phyloP scores from a whole-genome alignment of 106 monocot species.

The Dendrobium huoshanense region DNA sequence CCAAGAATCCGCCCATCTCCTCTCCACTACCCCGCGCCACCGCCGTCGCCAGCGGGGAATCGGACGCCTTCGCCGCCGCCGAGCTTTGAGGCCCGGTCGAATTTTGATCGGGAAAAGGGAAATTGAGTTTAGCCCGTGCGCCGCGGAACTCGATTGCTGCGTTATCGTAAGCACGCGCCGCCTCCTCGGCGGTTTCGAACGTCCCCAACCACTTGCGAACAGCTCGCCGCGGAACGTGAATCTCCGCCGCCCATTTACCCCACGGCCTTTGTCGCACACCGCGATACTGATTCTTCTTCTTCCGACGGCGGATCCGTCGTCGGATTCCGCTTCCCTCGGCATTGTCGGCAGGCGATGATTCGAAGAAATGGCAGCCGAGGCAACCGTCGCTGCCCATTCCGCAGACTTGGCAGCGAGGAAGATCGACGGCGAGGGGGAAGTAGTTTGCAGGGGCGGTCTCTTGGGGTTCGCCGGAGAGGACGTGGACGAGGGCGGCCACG shows the following conservation, averaged over 20 bases:
- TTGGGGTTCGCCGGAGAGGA: not conserved
- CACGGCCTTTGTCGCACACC: constrained; percentile 7
- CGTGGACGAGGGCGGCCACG: not conserved
- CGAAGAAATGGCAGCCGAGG: not conserved
- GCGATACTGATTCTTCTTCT: constrained; percentile 1
- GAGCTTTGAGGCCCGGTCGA: not conserved
- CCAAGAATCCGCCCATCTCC: constrained; percentile 5
- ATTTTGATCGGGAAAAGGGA: constrained; percentile 13
- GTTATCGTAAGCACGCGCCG: constrained; percentile 29
- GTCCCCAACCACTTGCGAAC: constrained; percentile 52
- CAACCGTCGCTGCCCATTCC: not conserved
- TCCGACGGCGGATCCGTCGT: not conserved
- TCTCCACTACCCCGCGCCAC: not conserved
- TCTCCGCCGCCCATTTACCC: constrained; percentile 10
- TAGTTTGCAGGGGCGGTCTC: not conserved
- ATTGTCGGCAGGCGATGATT: not conserved
- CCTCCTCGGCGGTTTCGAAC: constrained; percentile 87
- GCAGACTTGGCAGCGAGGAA: not conserved
- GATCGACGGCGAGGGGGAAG: not conserved
- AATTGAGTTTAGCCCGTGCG: constrained; percentile 36
- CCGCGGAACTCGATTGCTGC: constrained; percentile 34
- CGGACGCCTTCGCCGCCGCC: not conserved
- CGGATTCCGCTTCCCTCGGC: not conserved
- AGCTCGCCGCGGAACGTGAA: constrained; percentile 4
- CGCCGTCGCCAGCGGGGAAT: not conserved